These are phyloP conservation scores for Ophiobolus disseminans DNA, from an alignment of 2,329 filamentous ascomycete genomes.

Conservation along the genomic window DNA sequence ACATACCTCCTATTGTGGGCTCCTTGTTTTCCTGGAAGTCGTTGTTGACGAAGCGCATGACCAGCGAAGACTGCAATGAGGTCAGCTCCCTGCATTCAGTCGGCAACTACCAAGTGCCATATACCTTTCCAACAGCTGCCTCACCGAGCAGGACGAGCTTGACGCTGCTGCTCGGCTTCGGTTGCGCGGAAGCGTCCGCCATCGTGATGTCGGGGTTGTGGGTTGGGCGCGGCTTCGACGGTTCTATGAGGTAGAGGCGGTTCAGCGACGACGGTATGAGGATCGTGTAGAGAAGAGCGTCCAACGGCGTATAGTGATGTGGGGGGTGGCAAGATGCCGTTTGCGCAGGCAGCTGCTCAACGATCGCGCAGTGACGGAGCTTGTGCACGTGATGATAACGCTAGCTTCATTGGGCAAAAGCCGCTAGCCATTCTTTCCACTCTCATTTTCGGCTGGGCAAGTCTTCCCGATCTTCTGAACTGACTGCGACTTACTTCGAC, in stretches of 20 bases:
- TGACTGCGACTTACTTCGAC: no score
- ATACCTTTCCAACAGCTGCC: slow-evolving; percentile 97
- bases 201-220: slow-evolving; percentile 54
- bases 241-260: no score
- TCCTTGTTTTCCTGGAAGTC: slow-evolving; percentile 99
- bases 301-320: neutral
- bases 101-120: slow-evolving; percentile 14
- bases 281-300: neutral
- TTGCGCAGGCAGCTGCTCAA: slow-evolving; percentile 6
- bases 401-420: neutral
- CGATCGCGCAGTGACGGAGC: slow-evolving; percentile 4
- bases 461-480: no score
- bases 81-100: slow-evolving; percentile 6
- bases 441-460: no score
- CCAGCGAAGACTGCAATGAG: slow-evolving; percentile 79
- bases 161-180: slow-evolving; percentile 98
- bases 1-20: slow-evolving; percentile 93
- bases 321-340: neutral
- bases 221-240: neutral
- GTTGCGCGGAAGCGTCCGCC: slow-evolving; percentile 72
- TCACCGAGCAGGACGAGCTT: slow-evolving; percentile 98
- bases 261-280: neutral
- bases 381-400: neutral
- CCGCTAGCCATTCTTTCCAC: no score
- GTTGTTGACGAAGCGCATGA: slow-evolving; percentile 98